Evolutionary conservation across 1,284 basidiomycete species (phyloP).

Genomic region (Coniophora puteana): DNA sequence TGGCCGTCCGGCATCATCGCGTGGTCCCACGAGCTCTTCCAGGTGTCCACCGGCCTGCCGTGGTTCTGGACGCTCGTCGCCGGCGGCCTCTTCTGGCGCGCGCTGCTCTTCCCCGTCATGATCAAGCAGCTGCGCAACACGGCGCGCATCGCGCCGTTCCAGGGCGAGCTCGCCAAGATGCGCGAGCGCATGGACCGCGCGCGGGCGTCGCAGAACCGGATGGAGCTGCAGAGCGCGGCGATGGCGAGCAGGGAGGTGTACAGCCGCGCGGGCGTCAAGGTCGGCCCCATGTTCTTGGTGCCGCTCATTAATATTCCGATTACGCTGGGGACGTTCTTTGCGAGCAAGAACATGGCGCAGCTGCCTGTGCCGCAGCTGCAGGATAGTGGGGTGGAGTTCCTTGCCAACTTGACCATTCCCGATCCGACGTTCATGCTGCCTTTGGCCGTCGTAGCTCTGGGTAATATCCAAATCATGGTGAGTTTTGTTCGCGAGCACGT

Average conservation of each 20-base stretch:
- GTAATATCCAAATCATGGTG: slow-evolving; percentile 74
- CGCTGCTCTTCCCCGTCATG: slow-evolving; percentile 67
- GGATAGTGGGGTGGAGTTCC: slow-evolving; percentile 73
- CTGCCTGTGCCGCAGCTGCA: slow-evolving; percentile 72
- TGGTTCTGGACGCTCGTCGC: slow-evolving; percentile 86
- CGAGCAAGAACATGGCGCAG: slow-evolving; percentile 68
- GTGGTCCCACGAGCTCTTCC: slow-evolving; percentile 73
- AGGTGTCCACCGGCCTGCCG: slow-evolving; percentile 72
- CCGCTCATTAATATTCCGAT: slow-evolving; percentile 77
- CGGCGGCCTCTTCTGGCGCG: slow-evolving; percentile 68
- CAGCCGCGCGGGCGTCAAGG: slow-evolving; percentile 66
- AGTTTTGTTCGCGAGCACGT: slow-evolving; percentile 22
- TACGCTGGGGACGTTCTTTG: slow-evolving; percentile 86
- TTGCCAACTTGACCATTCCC: slow-evolving; percentile 74
- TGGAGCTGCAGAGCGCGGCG: slow-evolving; percentile 51
- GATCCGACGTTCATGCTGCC: slow-evolving; percentile 85
- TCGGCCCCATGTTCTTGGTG: slow-evolving; percentile 53
- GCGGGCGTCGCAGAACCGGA: slow-evolving; percentile 33
- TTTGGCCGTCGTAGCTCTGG: slow-evolving; percentile 53
- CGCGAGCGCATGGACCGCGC: slow-evolving; percentile 52
- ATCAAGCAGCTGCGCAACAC: slow-evolving; percentile 66
- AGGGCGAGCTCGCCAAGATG: slow-evolving; percentile 61
- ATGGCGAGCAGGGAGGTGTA: slow-evolving; percentile 64
- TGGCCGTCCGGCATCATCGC: slow-evolving; percentile 55
- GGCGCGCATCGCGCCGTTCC: slow-evolving; percentile 65